Evolutionary conservation across 148 eudicot species (phyloP), one percentile per base, ranked within the genome.

Genomic region (Dysphania ambrosioides): DNA sequence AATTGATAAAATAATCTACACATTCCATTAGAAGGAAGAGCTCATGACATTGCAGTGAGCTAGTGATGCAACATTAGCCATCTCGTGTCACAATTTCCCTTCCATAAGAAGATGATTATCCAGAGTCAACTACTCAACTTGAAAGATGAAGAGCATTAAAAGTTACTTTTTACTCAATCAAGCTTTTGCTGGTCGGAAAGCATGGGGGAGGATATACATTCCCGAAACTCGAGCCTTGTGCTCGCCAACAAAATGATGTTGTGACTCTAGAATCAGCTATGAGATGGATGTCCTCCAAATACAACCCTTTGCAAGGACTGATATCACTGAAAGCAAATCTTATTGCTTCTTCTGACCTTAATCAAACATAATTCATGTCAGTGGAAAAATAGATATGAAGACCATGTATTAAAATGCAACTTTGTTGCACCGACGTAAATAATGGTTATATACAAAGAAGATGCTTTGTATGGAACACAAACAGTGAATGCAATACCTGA

Each of bases 231-330:
- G 85, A 84, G 59, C 96, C 99, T 65, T 73, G 78, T n/a, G 97
- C 97, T 70, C 87, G 79, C 99, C 97, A 90, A 80, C 99, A 95
- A 74, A 85, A 88, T 10, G 97, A 87, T 19, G 76, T 85, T 32
- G 89, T 72, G 31, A 73, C 51, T 21, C 77, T 87, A 8, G 82
- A 58, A 71, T 70, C 34, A 9, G 90, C 75, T 49, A 80, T 51
- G 16, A 95, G 86, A 63, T 85, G 87, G 72, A 95, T 82, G 68
- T 92, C 87, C 78, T 92, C 92, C 68, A 95, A 61, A 78, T 90
- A 85, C 65, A 95, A 74, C 19, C 74, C 80, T 66, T 81, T 76
- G 75, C 99, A 95, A 8, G 99, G 97, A 36, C 63, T 74, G 72
- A 61, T 79, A n/a, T 95, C 97, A 32, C 99, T 95, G 83, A 97